These are phyloP conservation scores for Zymoseptoria tritici DNA, from an alignment of 2,329 filamentous ascomycete genomes.

Conservation along the genomic window DNA sequence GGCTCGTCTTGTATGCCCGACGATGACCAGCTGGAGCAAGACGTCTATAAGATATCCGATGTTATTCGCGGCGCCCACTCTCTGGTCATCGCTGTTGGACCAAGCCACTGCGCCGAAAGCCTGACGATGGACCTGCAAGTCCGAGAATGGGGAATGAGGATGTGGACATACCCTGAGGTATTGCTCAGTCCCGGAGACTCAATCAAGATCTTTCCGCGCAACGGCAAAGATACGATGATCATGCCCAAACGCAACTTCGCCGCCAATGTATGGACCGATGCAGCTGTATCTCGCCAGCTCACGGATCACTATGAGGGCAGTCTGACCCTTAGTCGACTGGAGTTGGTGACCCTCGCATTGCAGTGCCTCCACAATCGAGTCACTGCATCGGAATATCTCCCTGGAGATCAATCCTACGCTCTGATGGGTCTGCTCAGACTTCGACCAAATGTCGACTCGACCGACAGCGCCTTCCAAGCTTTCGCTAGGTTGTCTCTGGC, in stretches of 20 bases:
- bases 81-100: slow-evolving; percentile 37
- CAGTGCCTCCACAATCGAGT: slow-evolving; percentile 35
- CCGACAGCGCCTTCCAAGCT: slow-evolving; percentile 41
- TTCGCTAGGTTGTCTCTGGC: slow-evolving; percentile 42
- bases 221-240: slow-evolving; percentile 15
- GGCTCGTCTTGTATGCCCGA: slow-evolving; percentile 25
- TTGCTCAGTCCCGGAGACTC: slow-evolving; percentile 29
- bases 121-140: slow-evolving; percentile 28
- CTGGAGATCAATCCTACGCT: slow-evolving; percentile 40
- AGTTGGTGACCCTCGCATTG: slow-evolving; percentile 36
- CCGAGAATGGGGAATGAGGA: slow-evolving; percentile 37
- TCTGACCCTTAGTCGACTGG: slow-evolving; percentile 34
- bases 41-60: slow-evolving; percentile 41
- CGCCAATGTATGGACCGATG: slow-evolving; percentile 36
- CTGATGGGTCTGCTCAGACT: slow-evolving; percentile 41
- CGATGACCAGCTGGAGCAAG: slow-evolving; percentile 22
- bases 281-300: slow-evolving; percentile 33
- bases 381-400: slow-evolving; percentile 30
- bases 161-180: slow-evolving; percentile 44
- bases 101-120: slow-evolving; percentile 11
- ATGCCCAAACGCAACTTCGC: slow-evolving; percentile 38
- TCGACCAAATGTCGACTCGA: slow-evolving; percentile 33
- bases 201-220: slow-evolving; percentile 31
- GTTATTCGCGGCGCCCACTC: slow-evolving; percentile 38
- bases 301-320: slow-evolving; percentile 42